phyloP scores from a whole-genome alignment of 495 filamentous ascomycete species.

The Podospora bellae-mahoneyi region DNA sequence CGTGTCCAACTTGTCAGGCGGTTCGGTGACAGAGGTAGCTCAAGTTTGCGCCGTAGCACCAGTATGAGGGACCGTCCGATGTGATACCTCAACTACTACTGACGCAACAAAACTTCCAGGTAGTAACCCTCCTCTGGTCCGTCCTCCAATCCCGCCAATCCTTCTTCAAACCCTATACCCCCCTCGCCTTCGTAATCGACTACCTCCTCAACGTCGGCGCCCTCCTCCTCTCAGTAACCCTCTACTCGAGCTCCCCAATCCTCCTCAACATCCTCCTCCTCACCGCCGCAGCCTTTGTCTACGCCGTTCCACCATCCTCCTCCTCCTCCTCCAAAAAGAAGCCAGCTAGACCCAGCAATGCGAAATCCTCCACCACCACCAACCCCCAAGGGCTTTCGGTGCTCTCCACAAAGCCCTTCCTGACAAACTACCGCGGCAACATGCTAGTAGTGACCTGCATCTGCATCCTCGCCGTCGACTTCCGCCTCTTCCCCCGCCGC shows the following conservation, averaged over 20 bases:
- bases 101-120: constrained; percentile 43
- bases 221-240: constrained; percentile 77
- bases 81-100: constrained; percentile 14
- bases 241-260: constrained; percentile 74
- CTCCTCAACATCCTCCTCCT: constrained; percentile 74
- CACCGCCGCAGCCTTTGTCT: constrained; percentile 62
- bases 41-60: constrained; percentile 77
- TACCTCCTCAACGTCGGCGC: constrained; percentile 81
- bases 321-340: constrained; percentile 34
- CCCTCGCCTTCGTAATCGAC: constrained; percentile 67
- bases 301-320: constrained; percentile 53
- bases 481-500: constrained; percentile 83
- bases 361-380: constrained; percentile 16
- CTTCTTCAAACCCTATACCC: constrained; percentile 74
- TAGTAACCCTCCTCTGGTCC: constrained; percentile 82
- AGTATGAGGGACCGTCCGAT: constrained; percentile 50
- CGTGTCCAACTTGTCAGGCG: constrained; percentile 88
- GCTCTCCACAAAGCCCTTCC: constrained; percentile 80
- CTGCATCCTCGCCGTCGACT: constrained; percentile 96
- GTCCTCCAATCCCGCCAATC: constrained; percentile 80
- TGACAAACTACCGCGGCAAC: constrained; percentile 82
- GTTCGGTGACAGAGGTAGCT: constrained; percentile 81
- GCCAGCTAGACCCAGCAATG: constrained; percentile 5
- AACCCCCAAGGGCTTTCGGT: constrained; percentile 38
- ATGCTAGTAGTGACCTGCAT: constrained; percentile 94